These are phyloP conservation scores for Xylariaceae sp. DNA, from an alignment of 2,329 filamentous ascomycete genomes.

Conservation along the genomic window DNA sequence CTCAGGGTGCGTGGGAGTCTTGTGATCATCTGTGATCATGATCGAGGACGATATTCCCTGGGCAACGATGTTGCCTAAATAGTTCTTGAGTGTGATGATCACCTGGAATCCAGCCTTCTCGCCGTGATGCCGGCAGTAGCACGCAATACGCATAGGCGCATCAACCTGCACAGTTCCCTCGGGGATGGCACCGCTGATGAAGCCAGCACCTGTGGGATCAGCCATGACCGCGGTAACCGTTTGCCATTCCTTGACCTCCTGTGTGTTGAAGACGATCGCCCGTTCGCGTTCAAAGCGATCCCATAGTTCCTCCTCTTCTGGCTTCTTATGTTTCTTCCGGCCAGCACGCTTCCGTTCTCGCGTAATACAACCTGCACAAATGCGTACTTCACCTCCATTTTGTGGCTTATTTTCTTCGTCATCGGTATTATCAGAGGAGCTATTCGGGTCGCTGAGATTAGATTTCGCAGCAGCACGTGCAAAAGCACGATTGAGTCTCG, in stretches of 20 bases:
- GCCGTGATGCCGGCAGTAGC: conserved; percentile 91
- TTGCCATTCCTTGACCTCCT: conserved; percentile 80
- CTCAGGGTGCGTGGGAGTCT: conserved; percentile 48
- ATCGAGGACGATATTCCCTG: conserved; percentile 84
- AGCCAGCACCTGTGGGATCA: conserved; percentile 40
- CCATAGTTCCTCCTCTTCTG: conserved; percentile 87
- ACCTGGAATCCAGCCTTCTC: conserved; percentile 90
- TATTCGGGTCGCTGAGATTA: conserved; percentile 27
- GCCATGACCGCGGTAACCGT: conserved; percentile 50
- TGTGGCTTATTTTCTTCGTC: conserved; percentile 67
- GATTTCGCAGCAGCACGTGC: conserved; percentile 46
- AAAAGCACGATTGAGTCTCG: conserved; percentile 63
- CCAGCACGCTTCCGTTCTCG: conserved; percentile 87
- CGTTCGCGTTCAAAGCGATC: conserved; percentile 71
- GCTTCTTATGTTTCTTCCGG: conserved; percentile 88
- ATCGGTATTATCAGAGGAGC: conserved; percentile 40
- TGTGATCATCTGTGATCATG: conserved; percentile 97
- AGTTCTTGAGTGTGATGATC: conserved; percentile 91
- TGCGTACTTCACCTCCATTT: conserved; percentile 89
- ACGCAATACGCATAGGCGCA: conserved; percentile 91
- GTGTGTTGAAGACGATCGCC: conserved; percentile 87
- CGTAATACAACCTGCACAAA: conserved; percentile 86
- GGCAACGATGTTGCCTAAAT: conserved; percentile 67
- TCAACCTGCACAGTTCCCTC: conserved; percentile 70
- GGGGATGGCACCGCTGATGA: conserved; percentile 42